A percentile compares a stretch with the other conserved stretches of the same genome.
Conservation (phyloP, 2,329 filamentous ascomycete genomes). For the Colletotrichum kahawae region DNA sequence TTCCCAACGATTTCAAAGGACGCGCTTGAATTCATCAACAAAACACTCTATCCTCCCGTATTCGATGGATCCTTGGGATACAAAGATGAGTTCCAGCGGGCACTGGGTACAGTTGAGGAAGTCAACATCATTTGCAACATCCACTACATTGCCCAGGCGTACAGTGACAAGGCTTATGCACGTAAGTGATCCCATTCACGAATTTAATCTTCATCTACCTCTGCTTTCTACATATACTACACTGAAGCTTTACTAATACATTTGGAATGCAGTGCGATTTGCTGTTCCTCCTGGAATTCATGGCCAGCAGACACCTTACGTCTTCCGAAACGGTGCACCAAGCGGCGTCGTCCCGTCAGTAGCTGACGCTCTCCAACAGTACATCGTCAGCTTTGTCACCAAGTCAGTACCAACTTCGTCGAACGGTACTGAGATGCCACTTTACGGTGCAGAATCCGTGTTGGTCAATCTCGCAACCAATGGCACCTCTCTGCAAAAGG, state of each 20-base stretch:
- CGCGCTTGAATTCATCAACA: not conserved
- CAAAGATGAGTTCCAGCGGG: not conserved
- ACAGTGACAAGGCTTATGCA: not conserved
- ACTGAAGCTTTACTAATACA: not conserved
- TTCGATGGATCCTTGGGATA: not conserved
- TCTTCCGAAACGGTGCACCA: not conserved
- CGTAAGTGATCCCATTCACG: not conserved
- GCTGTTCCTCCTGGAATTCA: not conserved
- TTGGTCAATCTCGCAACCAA: not conserved
- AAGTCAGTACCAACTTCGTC: not conserved
- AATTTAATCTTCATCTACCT: not conserved
- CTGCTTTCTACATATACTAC: not conserved
- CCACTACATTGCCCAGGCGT: not conserved
- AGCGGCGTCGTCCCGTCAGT: not conserved
- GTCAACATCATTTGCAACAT: not conserved
- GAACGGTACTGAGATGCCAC: not conserved
- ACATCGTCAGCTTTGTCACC: not conserved
- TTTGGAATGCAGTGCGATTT: not conserved
- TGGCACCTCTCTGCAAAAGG: not conserved
- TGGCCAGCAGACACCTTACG: not conserved
- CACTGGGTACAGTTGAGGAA: not conserved
- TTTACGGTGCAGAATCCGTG: not conserved
- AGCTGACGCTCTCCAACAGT: not conserved
- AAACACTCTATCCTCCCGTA: not conserved
- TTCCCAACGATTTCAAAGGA: not conserved